These are phyloP conservation scores for Penicillium sp. DNA, from an alignment of 2,329 filamentous ascomycete genomes.

Conservation along the genomic window DNA sequence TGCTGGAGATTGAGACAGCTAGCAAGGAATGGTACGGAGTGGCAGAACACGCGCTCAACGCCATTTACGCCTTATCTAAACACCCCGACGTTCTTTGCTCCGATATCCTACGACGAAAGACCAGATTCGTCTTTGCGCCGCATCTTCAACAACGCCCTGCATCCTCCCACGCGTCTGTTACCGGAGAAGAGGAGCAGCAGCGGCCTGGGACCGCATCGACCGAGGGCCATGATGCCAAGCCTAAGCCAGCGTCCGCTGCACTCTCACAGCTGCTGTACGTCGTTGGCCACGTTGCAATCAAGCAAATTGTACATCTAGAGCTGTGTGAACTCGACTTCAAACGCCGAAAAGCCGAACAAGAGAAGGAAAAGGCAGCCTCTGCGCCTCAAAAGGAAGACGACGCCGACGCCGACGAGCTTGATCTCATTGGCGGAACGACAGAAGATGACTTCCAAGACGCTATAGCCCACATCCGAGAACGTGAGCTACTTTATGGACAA, in stretches of 20 bases:
- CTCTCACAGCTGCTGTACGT: slow-evolving; percentile 91
- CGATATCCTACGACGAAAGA: slow-evolving; percentile 82
- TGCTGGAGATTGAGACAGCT: slow-evolving; percentile 79
- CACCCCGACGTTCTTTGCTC: slow-evolving; percentile 92
- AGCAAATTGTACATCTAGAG: slow-evolving; percentile 97
- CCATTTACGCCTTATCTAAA: slow-evolving; percentile 90
- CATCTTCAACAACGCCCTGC: slow-evolving; percentile 30
- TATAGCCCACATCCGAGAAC: slow-evolving; percentile 77
- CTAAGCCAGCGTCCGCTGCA: slow-evolving; percentile 64
- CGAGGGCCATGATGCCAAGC: slow-evolving; percentile 46
- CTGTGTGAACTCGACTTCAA: slow-evolving; percentile 98
- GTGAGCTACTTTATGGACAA: slow-evolving; percentile 76
- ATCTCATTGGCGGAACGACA: slow-evolving; percentile 93
- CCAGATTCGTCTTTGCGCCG: slow-evolving; percentile 69
- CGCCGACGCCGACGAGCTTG: slow-evolving; percentile 79
- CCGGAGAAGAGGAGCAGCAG: slow-evolving; percentile 34
- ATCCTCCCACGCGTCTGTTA: slow-evolving; percentile 26
- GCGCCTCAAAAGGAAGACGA: slow-evolving; percentile 50
- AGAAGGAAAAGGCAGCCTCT: slow-evolving; percentile 47
- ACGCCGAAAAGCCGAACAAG: slow-evolving; percentile 66
- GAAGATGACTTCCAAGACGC: slow-evolving; percentile 91
- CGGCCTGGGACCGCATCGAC: slow-evolving; percentile 34
- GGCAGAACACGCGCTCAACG: slow-evolving; percentile 91
- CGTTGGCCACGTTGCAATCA: slow-evolving; percentile 94
- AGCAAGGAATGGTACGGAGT: slow-evolving; percentile 95